A percentile compares a stretch with the other conserved stretches of the same genome.
Conservation (phyloP, 2,329 filamentous ascomycete species). For the Xylariomycetidae sp. region DNA sequence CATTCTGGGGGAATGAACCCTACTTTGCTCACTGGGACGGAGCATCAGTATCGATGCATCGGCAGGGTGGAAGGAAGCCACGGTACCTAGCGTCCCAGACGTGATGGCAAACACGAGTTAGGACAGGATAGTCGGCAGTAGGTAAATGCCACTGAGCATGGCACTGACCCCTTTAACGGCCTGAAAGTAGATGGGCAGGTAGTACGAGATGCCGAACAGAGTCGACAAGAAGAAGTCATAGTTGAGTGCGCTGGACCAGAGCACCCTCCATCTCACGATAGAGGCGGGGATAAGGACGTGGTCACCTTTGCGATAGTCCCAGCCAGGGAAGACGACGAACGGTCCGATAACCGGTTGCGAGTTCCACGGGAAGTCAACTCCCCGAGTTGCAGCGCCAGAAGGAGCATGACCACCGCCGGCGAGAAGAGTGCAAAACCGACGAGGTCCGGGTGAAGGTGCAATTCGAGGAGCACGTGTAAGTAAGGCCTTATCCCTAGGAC, state of each 20-base stretch:
- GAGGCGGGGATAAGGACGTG: constrained; percentile 14
- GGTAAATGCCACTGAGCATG: constrained; percentile 3
- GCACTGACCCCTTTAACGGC: constrained; percentile 4
- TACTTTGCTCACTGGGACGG: no score
- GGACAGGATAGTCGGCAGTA: constrained; percentile 3
- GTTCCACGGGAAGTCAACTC: constrained; percentile 19
- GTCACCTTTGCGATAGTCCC: constrained; percentile 16
- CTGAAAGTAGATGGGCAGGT: constrained; percentile 7
- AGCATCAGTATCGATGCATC: no score
- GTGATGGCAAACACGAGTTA: no score
- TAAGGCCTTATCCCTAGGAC: no score
- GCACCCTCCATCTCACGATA: constrained; percentile 11
- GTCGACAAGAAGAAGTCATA: constrained; percentile 1
- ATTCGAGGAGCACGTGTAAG: no score
- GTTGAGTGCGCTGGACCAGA: constrained; percentile 9
- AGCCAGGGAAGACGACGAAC: constrained; percentile 14
- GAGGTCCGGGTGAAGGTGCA: constrained; percentile 8
- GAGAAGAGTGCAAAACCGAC: constrained; percentile 19
- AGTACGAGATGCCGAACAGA: neutral
- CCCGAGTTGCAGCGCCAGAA: constrained; percentile 27
- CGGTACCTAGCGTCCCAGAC: no score
- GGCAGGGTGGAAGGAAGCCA: no score
- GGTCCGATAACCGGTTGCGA: constrained; percentile 16
- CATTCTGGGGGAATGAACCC: no score
- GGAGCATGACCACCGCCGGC: constrained; percentile 22